phyloP scores from a whole-genome alignment of 192 early-diverging fungal species.

The Kappamyces sp. region DNA sequence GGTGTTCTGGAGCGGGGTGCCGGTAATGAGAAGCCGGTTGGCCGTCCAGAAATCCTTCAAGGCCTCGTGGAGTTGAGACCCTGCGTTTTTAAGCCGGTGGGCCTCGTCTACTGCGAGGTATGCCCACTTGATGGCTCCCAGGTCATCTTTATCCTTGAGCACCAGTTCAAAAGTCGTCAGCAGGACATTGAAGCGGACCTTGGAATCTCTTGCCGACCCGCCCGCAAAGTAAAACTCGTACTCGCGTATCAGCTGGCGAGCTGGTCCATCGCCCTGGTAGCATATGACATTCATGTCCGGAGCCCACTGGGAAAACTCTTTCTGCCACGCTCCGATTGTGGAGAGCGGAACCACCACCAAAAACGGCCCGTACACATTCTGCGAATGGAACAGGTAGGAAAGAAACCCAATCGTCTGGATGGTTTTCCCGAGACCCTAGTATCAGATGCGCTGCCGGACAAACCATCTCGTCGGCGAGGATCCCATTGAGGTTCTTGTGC shows the following conservation, averaged over 20 bases:
- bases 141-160: slow-evolving; percentile 77
- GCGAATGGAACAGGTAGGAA: slow-evolving; percentile 77
- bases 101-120: slow-evolving; percentile 97
- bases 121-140: slow-evolving; percentile 83
- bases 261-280: slow-evolving; percentile 80
- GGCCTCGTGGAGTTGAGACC: slow-evolving; percentile 90
- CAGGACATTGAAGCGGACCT: slow-evolving; percentile 82
- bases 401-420: slow-evolving; percentile 94
- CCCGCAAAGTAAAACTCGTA: slow-evolving; percentile 78
- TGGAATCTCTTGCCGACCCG: slow-evolving; percentile 14
- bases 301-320: slow-evolving; percentile 93
- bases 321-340: slow-evolving; percentile 90
- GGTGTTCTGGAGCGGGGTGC: slow-evolving; percentile 98
- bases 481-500: slow-evolving; percentile 93
- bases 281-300: slow-evolving; percentile 86
- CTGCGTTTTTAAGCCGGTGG: slow-evolving; percentile 92
- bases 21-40: slow-evolving; percentile 92
- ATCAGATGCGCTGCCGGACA: slow-evolving; percentile 15
- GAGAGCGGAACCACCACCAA: slow-evolving; percentile 95
- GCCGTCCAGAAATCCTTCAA: slow-evolving; percentile 78
- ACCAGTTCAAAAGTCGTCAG: slow-evolving; percentile 95
- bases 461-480: slow-evolving; percentile 84
- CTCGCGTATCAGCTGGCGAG: slow-evolving; percentile 84
- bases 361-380: slow-evolving; percentile 85
- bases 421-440: slow-evolving; percentile 88